Evolutionary conservation across 441 rosid genomes (phyloP), one percentile per base, ranked within the genome.

Genomic region (Gossypium schwendimanii): DNA sequence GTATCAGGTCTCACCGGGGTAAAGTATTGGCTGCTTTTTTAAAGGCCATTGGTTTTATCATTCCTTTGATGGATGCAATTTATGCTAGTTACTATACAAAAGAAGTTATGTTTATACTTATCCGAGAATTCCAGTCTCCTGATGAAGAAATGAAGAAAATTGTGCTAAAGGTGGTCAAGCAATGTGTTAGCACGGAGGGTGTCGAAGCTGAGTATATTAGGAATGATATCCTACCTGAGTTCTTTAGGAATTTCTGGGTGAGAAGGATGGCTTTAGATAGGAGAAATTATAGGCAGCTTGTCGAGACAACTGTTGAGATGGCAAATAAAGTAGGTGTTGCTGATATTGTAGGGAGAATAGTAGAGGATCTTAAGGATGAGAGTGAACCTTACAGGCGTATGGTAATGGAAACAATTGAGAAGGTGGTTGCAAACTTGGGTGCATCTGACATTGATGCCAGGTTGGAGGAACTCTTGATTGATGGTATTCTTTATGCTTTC

Each of bases 401-500:
- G 99, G 98, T 92, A 41, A 92, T 94, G 99, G 98, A 94, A 82
- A 91, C 97, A 31, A 94, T 94, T 57, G 99, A 92, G 84, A 94
- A 94, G 84, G 97, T 94, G 59, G 89, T 91, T 66, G 78, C 93
- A 50, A 94, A 92, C 84, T 75, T 92, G 76, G 99, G 99, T 54
- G 90, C 94, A 72, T 89, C 99, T 59, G 99, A 94, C 74, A 92
- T 94, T 67, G 98, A 87, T 78, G 76, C 90, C 62, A 88, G 97
- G 73, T 77, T 92, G 86, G 99, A 94, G 76, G 99, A 94, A 85
- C 90, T 94, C 26, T 84, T 94, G 64, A 92, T 94, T 71, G 99
- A 94, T 75, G 99, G 99, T n/a, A 94, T 92, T 82, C 96, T 94
- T 4, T 94, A 91, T 60, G 97, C 98, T 59, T 94, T 94, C 85